Evolutionary conservation across 495 filamentous ascomycete species (phyloP).

Genomic region (Halenospora varia): DNA sequence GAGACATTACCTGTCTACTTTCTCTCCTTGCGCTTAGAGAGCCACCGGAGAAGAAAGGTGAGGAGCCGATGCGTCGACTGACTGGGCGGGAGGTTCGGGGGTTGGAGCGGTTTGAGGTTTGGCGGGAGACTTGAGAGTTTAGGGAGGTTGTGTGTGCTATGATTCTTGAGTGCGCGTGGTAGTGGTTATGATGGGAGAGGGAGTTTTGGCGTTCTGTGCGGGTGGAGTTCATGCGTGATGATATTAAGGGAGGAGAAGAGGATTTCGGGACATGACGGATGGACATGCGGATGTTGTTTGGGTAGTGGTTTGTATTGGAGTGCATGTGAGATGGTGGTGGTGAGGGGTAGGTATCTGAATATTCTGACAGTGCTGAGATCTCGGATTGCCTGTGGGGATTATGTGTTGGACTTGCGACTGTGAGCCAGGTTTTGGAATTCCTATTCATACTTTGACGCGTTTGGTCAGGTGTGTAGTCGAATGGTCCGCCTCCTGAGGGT

Average conservation of each 20-base stretch:
- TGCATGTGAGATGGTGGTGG: too few species aligned
- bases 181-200: not conserved
- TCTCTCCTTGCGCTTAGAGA: slow-evolving; percentile 4
- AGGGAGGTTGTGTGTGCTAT: too few species aligned
- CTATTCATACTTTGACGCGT: not conserved
- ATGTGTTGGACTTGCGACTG: not conserved
- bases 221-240: too few species aligned
- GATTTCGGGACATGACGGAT: not conserved
- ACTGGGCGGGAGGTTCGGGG: slow-evolving; percentile 7
- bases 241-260: too few species aligned
- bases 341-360: slow-evolving; percentile 5
- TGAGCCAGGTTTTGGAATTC: slow-evolving; percentile 14
- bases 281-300: not conserved
- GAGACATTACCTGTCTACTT: too few species aligned
- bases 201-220: too few species aligned
- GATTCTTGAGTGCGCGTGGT: not conserved
- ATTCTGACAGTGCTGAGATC: slow-evolving; percentile 3
- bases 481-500: too few species aligned
- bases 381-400: not conserved
- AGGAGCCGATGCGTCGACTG: slow-evolving; percentile 12
- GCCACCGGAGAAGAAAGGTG: slow-evolving; percentile 15
- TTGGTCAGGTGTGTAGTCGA: not conserved
- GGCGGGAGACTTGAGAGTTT: too few species aligned
- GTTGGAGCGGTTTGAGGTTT: too few species aligned
- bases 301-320: not conserved